Evolutionary conservation across 805 yeast species (phyloP), one percentile per base, ranked within the genome.

Genomic region (Phaffomyces thermotolerans): DNA sequence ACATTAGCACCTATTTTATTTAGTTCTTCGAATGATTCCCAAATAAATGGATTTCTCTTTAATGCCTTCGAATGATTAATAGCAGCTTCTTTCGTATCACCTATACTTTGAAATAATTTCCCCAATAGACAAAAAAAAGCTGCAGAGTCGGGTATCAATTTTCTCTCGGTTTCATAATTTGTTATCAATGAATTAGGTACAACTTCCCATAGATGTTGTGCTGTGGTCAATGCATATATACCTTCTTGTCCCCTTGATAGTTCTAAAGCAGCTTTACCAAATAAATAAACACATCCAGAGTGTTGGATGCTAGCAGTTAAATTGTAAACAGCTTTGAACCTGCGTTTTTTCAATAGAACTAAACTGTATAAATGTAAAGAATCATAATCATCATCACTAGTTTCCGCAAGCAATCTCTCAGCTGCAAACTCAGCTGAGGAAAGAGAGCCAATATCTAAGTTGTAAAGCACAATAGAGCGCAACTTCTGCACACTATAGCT

Each of bases 371-470:
- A 65, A 59, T 87, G 84, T 4, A 76, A 58, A 9, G 90, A 74
- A 42, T 81, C 86, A 6, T 73, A 60, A 48, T 77, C 73, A 33
- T 57, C 54, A 10, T 47, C 42, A 15, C 55, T 56, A 6, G 69
- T 61, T n/a, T 77, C 74, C 2, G 95, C 87, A 30, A 84, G 63
- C 20, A 88, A 67, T 50, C 95, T 70, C 60, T 93, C 98, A 15
- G 89, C 78, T 5, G 91, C 81, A 64, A 93, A 87, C 56, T 82
- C 89, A 2, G 98, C 97, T 24, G 90, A 84, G 13, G 69, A 65
- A 37, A 75, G 65, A 47, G 84, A 72, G 56, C 80, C 88, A 46
- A 76, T 75, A 53, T 87, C 95, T 34, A 88, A 62, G 12, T 83
- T 75, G 54, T 86, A 84, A 59, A 85, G 66, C n/a, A 84, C 71